Evolutionary conservation across 2,329 filamentous ascomycete genomes (phyloP), one percentile per base, ranked within the genome.

Genomic region (Aspergillus sp.): DNA sequence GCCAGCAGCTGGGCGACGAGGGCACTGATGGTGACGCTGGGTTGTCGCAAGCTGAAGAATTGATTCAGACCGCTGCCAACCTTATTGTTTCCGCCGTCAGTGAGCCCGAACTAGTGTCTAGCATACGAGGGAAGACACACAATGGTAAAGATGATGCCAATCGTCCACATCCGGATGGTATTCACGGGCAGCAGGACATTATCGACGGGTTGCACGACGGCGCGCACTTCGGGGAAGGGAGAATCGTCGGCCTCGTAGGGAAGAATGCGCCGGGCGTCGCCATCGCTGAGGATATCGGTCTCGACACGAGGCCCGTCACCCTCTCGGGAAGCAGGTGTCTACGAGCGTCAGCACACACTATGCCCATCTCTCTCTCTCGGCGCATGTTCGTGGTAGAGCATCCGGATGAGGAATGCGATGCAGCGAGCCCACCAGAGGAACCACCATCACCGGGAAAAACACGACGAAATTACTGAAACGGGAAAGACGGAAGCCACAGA

Each of bases 1-100:
- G 72, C 67, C 4, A 73, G 49, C 34, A 75, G 62, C 46, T 75
- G 72, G 9, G 65, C 64, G 7, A 68, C 65, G 26, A 68, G 52
- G 4, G 64, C 53, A 43, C 59, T 66, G 48, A 68, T 66, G n/a
- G 61, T 66, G 29, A 68, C 62, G 43, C 65, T 68, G 9, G 65
- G 65, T 43, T 67, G 62, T 43, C 65, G 58, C 46, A 68, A 48
- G 46, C 62, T 68, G 52, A 68, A 68, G 47, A 68, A 65, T 44
- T 68, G 65, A 38, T 68, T 68, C 34, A 68, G 50, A 10, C 63
- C 64, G 44, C 63, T 65, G 19, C 65, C 65, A 8, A 67, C 47
- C 64, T 67, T 47, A n/a, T 26, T 7, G 28, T 33, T 10, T 34
- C 5, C 7, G 5, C 19, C 27, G 27, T 19, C 36, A 4, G 27